Conservation (phyloP, 805 yeast genomes). For the Lachancea meyersii region DNA sequence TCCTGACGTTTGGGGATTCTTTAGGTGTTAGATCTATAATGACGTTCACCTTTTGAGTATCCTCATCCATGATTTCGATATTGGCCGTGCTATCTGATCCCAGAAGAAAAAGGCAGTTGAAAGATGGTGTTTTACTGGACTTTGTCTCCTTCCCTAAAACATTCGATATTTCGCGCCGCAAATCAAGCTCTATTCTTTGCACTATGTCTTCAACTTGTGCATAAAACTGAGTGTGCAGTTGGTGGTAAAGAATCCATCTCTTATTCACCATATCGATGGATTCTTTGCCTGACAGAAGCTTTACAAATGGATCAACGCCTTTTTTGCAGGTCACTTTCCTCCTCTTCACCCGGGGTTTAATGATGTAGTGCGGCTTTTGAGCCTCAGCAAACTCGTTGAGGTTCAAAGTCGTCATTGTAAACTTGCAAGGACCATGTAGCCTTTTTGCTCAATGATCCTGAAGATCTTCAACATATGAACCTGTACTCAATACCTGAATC, state of each 20-base stretch:
- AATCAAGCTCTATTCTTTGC: slow-evolving; percentile 32
- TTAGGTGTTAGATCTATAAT: slow-evolving; percentile 34
- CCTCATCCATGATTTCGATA: slow-evolving; percentile 30
- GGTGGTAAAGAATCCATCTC: slow-evolving; percentile 39
- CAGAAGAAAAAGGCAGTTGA: slow-evolving; percentile 36
- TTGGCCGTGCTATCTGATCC: slow-evolving; percentile 42
- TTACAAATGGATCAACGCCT: slow-evolving; percentile 35
- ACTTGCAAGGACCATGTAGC: not conserved
- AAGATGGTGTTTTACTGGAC: slow-evolving; percentile 16
- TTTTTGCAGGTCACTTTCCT: slow-evolving; percentile 9
- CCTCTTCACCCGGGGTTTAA: slow-evolving; percentile 19
- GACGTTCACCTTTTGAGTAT: slow-evolving; percentile 17
- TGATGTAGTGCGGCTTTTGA: slow-evolving; percentile 26
- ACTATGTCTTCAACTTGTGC: slow-evolving; percentile 26
- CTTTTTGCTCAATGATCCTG: not conserved
- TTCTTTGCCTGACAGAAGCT: slow-evolving; percentile 41
- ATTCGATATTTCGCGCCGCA: slow-evolving; percentile 28
- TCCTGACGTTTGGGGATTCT: slow-evolving; percentile 35
- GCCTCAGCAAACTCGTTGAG: slow-evolving; percentile 30
- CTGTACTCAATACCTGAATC: too few species aligned
- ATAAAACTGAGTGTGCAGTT: slow-evolving; percentile 30
- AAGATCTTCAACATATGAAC: too few species aligned
- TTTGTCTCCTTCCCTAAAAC: not conserved
- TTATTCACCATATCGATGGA: slow-evolving; percentile 32
- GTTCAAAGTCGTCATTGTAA: slow-evolving; percentile 15